A percentile compares a stretch with the other conserved stretches of the same genome.
phyloP scores from a whole-genome alignment of 2,329 filamentous ascomycete species.

The Phialophora expanda region DNA sequence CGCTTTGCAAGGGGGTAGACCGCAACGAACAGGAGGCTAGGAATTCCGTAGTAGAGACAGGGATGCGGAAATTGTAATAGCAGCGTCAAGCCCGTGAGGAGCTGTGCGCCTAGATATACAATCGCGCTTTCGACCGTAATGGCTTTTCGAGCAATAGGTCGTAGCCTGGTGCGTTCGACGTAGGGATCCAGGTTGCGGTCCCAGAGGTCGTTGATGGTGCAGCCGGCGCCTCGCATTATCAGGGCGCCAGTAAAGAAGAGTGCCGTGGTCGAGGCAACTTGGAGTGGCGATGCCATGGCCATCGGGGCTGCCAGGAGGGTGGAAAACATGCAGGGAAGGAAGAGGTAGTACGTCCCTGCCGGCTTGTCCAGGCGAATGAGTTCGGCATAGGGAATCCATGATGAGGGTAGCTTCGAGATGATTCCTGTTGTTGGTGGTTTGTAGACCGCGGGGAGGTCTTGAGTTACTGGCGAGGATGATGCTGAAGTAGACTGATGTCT shows the following conservation, averaged over 20 bases:
- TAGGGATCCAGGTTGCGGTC: constrained; percentile 61
- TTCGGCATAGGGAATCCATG: constrained; percentile 62
- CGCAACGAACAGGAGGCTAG: constrained; percentile 52
- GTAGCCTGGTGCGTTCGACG: constrained; percentile 57
- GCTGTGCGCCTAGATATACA: constrained; percentile 52
- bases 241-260: constrained; percentile 53
- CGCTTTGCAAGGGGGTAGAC: constrained; percentile 60
- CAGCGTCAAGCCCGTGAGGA: constrained; percentile 50
- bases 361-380: constrained; percentile 60
- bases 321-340: constrained; percentile 59
- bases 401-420: constrained; percentile 52
- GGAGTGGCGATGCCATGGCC: constrained; percentile 43
- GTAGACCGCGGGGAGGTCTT: constrained; percentile 44
- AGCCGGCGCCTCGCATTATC: constrained; percentile 58
- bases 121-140: constrained; percentile 52
- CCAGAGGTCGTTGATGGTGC: constrained; percentile 63
- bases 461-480: neutral
- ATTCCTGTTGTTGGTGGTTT: constrained; percentile 54
- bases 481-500: constrained; percentile 18
- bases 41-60: constrained; percentile 52
- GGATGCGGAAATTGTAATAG: constrained; percentile 51
- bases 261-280: constrained; percentile 48
- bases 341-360: constrained; percentile 59
- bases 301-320: constrained; percentile 52
- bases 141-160: constrained; percentile 59